Evolutionary conservation across 2,329 filamentous ascomycete species (phyloP).

Genomic region (Clarireedia sp.): DNA sequence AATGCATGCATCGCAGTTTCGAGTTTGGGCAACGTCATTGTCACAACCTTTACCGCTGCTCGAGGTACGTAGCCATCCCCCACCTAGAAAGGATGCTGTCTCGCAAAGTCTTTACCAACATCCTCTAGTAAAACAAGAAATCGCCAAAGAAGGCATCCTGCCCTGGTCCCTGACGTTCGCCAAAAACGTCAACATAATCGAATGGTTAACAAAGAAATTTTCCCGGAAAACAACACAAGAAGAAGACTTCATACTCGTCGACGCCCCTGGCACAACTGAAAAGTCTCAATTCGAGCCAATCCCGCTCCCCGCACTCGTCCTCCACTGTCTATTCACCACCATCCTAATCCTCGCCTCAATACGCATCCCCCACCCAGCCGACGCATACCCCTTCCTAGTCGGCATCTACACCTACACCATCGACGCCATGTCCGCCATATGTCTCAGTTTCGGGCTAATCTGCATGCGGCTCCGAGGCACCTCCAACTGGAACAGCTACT

Average conservation of each 20-base stretch:
- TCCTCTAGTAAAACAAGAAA: constrained; percentile 47
- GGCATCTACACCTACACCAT: constrained; percentile 35
- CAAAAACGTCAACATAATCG: constrained; percentile 35
- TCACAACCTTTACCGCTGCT: constrained; percentile 48
- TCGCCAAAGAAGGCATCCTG: constrained; percentile 50
- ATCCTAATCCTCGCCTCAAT: constrained; percentile 13
- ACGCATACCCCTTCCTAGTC: constrained; percentile 9
- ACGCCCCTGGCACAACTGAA: constrained; percentile 28
- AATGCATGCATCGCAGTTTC: constrained; percentile 45
- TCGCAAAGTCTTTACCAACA: not conserved
- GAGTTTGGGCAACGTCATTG: constrained; percentile 39
- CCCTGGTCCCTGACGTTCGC: constrained; percentile 32
- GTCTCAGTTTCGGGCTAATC: constrained; percentile 13
- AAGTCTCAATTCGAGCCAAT: not conserved
- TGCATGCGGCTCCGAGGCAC: not conserved
- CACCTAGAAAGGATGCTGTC: not conserved
- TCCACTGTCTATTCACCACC: constrained; percentile 13
- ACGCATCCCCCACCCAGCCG: not conserved
- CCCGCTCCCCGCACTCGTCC: constrained; percentile 18
- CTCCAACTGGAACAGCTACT: constrained; percentile 3
- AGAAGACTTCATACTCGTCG: constrained; percentile 9
- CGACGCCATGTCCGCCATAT: constrained; percentile 26
- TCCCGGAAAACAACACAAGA: constrained; percentile 12
- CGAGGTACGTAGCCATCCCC: constrained; percentile 22
- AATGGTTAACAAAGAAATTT: constrained; percentile 24